Base-by-base conservation (phyloP, 495 filamentous ascomycete genomes). In the Aspergillus cristatus region DNA sequence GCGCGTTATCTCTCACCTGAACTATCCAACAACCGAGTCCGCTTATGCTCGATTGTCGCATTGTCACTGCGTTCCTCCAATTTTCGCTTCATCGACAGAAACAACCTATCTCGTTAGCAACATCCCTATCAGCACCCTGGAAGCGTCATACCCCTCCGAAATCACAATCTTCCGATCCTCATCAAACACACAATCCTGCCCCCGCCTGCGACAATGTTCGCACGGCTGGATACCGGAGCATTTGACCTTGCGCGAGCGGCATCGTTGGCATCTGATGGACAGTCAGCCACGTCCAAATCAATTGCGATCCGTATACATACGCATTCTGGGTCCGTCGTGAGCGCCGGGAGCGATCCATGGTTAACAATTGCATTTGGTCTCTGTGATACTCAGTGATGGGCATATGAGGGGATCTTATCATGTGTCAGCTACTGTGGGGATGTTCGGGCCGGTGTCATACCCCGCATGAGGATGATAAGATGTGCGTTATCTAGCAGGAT, bases 241-340 rank as follows among this genome's bases (percentile, higher is more conserved):
- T 41, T 51, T 54, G 13, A 60, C 55, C 35, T 60, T 60, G 35
- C 55, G 54, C 32, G 53, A 45, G 18, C 56, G 54, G 38, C 56
- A 60, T 32, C 51, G 51, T 35, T 48, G 38, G 31, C 54, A 55
- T 24, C 55, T 59, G 45, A 28, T 12, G 17, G 14, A n/a, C n/a
- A n/a, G 10, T 18, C 25, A 38, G 25, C 22, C 4, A 30, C 37
- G 38, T 32, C 14, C 22, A 31, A 5, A 17, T 14, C 14, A 34
- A 13, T 37, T 11, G 16, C 18, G n/a, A n/a, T n/a, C 30, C 5
- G 36, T 7, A 11, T 7, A 25, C 44, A 7, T 36, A 51, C 48
- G 48, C 48, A 38, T 51, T 51, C n/a, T 40, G 33, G 8, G 48
- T 46, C 11, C 48, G 40, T 28, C 43, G 46, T 0, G 38, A 26